Conservation (phyloP, 805 yeast genomes). For the Yueomyces sp. region DNA sequence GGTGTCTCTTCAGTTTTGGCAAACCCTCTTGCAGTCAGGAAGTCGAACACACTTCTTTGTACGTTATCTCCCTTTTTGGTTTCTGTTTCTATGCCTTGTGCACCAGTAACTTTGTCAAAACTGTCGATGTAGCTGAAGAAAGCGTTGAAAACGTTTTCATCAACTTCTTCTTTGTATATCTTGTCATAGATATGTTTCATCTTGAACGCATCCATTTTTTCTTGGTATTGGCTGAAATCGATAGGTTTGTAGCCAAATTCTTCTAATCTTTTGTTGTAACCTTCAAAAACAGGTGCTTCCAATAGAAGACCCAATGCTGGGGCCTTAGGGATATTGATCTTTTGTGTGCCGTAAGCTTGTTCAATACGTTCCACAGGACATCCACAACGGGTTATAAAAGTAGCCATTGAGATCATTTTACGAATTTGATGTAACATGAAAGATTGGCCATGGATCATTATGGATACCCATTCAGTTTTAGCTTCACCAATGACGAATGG, state of each 20-base stretch:
- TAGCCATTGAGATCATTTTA: conserved; percentile 94
- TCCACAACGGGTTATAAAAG: conserved; percentile 73
- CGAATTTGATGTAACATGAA: conserved; percentile 97
- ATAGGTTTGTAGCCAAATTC: conserved; percentile 69
- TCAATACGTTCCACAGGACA: conserved; percentile 64
- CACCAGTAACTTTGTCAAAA: conserved; percentile 43
- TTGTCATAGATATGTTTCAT: conserved; percentile 81
- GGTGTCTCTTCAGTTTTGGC: conserved; percentile 4
- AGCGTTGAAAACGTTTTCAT: conserved; percentile 79
- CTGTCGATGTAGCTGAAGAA: conserved; percentile 86
- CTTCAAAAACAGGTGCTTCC: conserved; percentile 85
- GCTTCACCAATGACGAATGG: conserved; percentile 87
- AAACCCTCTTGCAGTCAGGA: conserved; percentile 30
- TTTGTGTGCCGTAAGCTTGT: conserved; percentile 62
- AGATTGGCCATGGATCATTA: conserved; percentile 95
- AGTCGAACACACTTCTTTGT: conserved; percentile 27
- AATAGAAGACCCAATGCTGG: conserved; percentile 87
- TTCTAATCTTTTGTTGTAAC: conserved; percentile 58
- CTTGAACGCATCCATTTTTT: conserved; percentile 75
- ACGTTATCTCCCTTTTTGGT: conserved; percentile 17
- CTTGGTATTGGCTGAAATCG: conserved; percentile 49
- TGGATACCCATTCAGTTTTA: conserved; percentile 89
- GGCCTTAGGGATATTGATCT: conserved; percentile 89
- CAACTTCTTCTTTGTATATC: conserved; percentile 79
- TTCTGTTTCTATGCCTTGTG: conserved; percentile 29